phyloP scores from a whole-genome alignment of 352 stramenopile genomes.

The Phytophthora tentaculata region DNA sequence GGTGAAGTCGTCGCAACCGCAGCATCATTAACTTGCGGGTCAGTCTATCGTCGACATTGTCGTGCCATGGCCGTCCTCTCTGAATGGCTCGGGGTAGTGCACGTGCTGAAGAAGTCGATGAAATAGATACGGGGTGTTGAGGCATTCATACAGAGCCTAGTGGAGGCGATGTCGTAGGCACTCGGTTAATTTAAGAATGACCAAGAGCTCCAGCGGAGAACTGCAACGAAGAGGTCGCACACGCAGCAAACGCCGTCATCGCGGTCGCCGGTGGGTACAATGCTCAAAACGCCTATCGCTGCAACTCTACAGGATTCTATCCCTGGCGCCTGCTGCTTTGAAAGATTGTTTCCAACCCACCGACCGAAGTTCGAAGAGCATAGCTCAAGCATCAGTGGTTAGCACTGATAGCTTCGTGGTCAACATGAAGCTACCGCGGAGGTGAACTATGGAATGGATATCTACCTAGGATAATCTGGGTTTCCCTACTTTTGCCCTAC shows the following conservation, averaged over 20 bases:
- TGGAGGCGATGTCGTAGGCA: conserved; percentile 11
- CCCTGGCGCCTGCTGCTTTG: conserved; percentile 1
- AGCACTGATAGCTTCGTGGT: conserved; percentile 5
- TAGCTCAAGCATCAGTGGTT: neutral
- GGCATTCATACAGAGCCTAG: conserved; percentile 30
- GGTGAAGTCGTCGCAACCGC: conserved; percentile 32
- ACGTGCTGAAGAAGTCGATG: conserved; percentile 8
- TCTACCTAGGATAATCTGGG: neutral
- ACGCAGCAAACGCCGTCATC: neutral
- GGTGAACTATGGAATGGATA: no score
- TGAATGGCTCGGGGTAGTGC: conserved; percentile 12
- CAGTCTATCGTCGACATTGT: conserved; percentile 34
- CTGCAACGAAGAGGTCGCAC: neutral
- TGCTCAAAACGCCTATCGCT: conserved; percentile 6
- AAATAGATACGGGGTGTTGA: conserved; percentile 5
- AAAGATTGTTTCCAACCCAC: conserved; percentile 7
- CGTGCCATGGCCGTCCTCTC: conserved; percentile 34
- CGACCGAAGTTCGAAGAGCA: neutral
- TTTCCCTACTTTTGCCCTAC: neutral
- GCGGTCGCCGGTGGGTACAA: conserved; percentile 22
- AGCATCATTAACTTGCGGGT: conserved; percentile 50
- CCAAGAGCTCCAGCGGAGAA: neutral
- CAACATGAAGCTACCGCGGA: neutral
- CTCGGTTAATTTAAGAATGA: conserved; percentile 27
- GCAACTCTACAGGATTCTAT: conserved; percentile 11